A percentile compares a stretch with the other conserved stretches of the same genome.
Conservation (phyloP, 2,329 filamentous ascomycete species). For the Zymoseptoria pseudotritici region DNA sequence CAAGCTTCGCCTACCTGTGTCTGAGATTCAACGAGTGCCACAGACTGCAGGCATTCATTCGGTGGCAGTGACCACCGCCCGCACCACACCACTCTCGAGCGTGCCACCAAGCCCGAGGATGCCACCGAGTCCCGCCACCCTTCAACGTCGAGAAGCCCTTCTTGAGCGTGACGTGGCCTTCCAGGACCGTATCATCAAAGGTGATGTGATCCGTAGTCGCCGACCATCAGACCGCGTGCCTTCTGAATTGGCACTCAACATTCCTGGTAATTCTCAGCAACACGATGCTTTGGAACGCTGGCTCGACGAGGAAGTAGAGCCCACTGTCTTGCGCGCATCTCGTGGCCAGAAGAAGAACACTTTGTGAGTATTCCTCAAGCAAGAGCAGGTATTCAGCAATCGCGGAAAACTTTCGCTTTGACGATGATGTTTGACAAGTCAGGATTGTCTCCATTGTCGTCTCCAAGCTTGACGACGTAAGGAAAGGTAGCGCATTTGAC, state of each 20-base stretch:
- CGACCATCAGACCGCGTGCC: slow-evolving; percentile 9
- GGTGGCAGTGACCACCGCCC: slow-evolving; percentile 2
- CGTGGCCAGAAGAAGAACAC: background rate
- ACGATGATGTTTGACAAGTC: slow-evolving; percentile 57
- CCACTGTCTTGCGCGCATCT: background rate
- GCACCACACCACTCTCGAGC: background rate
- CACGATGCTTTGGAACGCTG: background rate
- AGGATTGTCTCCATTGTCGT: slow-evolving; percentile 55
- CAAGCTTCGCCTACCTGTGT: slow-evolving; percentile 9
- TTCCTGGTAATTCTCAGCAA: background rate
- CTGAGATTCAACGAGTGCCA: slow-evolving; percentile 5
- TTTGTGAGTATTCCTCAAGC: background rate
- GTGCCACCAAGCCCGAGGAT: slow-evolving; percentile 6
- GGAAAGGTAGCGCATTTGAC: slow-evolving; percentile 59
- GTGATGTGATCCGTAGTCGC: slow-evolving; percentile 14
- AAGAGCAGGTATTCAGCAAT: background rate
- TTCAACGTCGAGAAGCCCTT: slow-evolving; percentile 14
- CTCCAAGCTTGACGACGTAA: slow-evolving; percentile 56
- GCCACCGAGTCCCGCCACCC: slow-evolving; percentile 13
- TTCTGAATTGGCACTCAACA: background rate
- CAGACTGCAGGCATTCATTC: slow-evolving; percentile 3
- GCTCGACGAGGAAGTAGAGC: slow-evolving; percentile 1
- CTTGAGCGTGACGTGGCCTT: slow-evolving; percentile 10
- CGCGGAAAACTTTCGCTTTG: slow-evolving; percentile 59
- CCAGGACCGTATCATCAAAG: slow-evolving; percentile 13